Evolutionary conservation across 2,329 filamentous ascomycete species (phyloP).

Genomic region (Didymella exigua): DNA sequence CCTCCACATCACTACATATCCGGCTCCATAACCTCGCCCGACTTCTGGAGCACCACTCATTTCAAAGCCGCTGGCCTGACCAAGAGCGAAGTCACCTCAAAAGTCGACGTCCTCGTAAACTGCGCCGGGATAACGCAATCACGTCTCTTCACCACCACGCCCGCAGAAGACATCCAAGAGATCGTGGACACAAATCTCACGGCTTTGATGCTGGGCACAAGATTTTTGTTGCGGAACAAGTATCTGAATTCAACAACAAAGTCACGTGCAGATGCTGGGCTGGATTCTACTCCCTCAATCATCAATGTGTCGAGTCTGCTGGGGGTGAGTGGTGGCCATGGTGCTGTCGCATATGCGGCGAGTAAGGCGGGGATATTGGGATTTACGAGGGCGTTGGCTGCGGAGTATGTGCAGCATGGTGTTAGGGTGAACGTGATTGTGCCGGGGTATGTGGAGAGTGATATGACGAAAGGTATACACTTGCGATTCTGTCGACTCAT

Average conservation of each 20-base stretch:
- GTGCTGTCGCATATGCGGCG: constrained; percentile 75
- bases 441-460: constrained; percentile 81
- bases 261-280: constrained; percentile 19
- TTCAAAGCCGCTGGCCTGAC: constrained; percentile 8
- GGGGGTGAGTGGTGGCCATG: constrained; percentile 69
- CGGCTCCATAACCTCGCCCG: constrained; percentile 31
- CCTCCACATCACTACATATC: constrained; percentile 32
- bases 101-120: constrained; percentile 69
- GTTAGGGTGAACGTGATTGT: constrained; percentile 81
- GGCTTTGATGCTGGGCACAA: constrained; percentile 68
- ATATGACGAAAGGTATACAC: constrained; percentile 73
- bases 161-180: constrained; percentile 57
- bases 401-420: constrained; percentile 64
- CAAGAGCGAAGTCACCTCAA: constrained; percentile 8
- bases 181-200: constrained; percentile 74
- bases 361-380: constrained; percentile 80
- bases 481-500: neutral
- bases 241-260: constrained; percentile 9
- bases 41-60: constrained; percentile 33
- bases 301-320: constrained; percentile 83
- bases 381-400: constrained; percentile 70
- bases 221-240: constrained; percentile 51
- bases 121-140: constrained; percentile 76
- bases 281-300: constrained; percentile 60
- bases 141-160: constrained; percentile 65